Evolutionary conservation across 306 rosid genomes (phyloP).

Genomic region (Dicorynia guianensis): DNA sequence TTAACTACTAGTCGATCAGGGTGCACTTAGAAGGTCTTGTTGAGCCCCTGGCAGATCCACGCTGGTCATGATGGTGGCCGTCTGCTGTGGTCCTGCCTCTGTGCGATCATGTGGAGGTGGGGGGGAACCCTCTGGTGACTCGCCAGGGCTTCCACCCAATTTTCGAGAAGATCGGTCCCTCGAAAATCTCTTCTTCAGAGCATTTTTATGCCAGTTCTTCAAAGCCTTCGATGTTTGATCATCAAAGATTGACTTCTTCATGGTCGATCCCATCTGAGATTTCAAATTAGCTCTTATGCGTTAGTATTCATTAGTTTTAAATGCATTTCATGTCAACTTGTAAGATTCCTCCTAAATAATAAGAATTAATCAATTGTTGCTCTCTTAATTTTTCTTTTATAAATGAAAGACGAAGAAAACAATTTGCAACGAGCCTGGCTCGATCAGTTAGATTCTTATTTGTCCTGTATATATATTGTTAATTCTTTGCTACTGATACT

Average conservation of each 20-base stretch:
- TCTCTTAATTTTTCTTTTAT: neutral
- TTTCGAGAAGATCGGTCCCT: conserved; percentile 29
- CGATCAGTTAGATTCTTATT: too few relatives aligned
- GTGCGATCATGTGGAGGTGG: too few relatives aligned
- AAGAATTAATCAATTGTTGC: neutral
- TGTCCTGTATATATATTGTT: neutral
- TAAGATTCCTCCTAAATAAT: neutral
- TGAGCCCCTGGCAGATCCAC: conserved; percentile 36
- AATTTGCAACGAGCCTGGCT: neutral
- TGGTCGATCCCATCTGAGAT: conserved; percentile 90
- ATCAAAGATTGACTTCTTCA: conserved; percentile 94
- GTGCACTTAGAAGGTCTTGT: conserved; percentile 51
- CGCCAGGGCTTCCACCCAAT: conserved; percentile 49
- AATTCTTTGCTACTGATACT: neutral
- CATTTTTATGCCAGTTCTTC: conserved; percentile 80
- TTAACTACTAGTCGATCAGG: conserved; percentile 7
- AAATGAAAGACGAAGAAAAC: neutral
- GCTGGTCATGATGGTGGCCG: conserved; percentile 37
- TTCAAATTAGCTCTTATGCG: neutral
- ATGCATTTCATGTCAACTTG: neutral
- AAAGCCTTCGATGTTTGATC: conserved; percentile 91
- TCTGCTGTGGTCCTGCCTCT: neutral
- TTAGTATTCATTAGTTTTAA: neutral
- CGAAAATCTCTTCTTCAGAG: conserved; percentile 60
- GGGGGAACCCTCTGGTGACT: conserved; percentile 31